Evolutionary conservation across 129 eudicot genomes (phyloP), one percentile per base, ranked within the genome.

Genomic region (Apium graveolens): DNA sequence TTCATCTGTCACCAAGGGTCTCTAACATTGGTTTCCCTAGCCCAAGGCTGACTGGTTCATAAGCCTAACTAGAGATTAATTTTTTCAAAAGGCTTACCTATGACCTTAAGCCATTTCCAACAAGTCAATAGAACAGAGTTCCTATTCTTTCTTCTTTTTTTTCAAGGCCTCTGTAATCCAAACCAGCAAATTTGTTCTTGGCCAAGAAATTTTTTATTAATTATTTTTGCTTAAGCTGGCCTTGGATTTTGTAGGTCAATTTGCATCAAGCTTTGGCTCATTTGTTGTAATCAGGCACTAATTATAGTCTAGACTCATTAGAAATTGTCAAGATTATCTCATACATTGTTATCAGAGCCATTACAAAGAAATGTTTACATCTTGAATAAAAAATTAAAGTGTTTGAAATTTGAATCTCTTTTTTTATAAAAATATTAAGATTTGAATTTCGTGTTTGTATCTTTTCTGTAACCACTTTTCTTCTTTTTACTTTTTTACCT

Each of bases 1-100:
- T 85, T 31, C 89, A 84, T 71, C 83, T 87, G 70, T 89, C 94
- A 0, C 88, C 91, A 5, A 78, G 82, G 80, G 86, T 89, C 17
- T 84, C 86, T 51, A 83, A 53, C 77, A 85, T 89, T 72, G 79
- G 94, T 11, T 63, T 86, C 34, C 76, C 80, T 17, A 83, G 86
- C 78, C 86, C 86, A 21, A 73, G 86, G 39, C 34, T 71, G 27
- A n/a, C 20, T n/a, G 0, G 0, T 42, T 72, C 51, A n/a, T 4
- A 72, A 20, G 27, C 1, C 76, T 72, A 72, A 72, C 34, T 72
- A 71, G 17, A 71, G 14, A 39, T 39, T 48, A 18, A 48, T 48
- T 24, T 48, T 16, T 49, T 49, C 57, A 18, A 17, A 49, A 0
- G 57, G 57, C 9, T 48, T 12, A 8, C n/a, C 42, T 12, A 5